Conservation (phyloP, 257 asterid genomes). For the Salvia rosmarinus region DNA sequence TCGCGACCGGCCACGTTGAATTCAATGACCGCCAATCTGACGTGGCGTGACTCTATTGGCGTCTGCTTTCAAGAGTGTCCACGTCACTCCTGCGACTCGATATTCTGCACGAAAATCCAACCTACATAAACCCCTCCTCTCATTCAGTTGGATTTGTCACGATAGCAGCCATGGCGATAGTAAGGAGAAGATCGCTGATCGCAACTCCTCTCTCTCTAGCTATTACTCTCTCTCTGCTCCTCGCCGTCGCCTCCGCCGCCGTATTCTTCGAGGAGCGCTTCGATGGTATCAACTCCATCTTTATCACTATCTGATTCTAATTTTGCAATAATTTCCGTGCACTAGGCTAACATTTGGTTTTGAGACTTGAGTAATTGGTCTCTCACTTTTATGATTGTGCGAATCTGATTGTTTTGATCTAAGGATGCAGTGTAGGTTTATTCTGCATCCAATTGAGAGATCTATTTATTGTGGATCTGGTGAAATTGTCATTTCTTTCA, state of each 20-base stretch:
- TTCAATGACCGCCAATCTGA: slow-evolving; percentile 43
- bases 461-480: slow-evolving; percentile 41
- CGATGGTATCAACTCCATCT: slow-evolving; percentile 51
- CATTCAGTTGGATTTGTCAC: slow-evolving; percentile 3
- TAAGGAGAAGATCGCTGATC: slow-evolving; percentile 41
- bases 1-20: slow-evolving; percentile 52
- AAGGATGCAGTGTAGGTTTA: slow-evolving; percentile 5
- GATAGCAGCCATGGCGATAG: slow-evolving; percentile 62
- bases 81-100: slow-evolving; percentile 39
- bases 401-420: slow-evolving; percentile 42
- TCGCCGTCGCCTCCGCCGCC: slow-evolving; percentile 61
- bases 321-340: background rate
- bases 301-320: background rate
- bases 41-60: slow-evolving; percentile 33
- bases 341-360: background rate
- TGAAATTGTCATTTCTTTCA: background rate
- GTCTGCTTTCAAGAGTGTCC: background rate
- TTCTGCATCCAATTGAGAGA: slow-evolving; percentile 29
- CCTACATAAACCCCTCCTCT: slow-evolving; percentile 32
- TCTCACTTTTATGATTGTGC: slow-evolving; percentile 3
- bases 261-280: slow-evolving; percentile 93
- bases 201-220: slow-evolving; percentile 54
- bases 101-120: slow-evolving; percentile 13
- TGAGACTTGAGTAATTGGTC: slow-evolving; percentile 13
- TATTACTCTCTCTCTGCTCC: slow-evolving; percentile 52